Base-by-base conservation (phyloP, 1,139 yeast species). In the Protomyces inundatus region DNA sequence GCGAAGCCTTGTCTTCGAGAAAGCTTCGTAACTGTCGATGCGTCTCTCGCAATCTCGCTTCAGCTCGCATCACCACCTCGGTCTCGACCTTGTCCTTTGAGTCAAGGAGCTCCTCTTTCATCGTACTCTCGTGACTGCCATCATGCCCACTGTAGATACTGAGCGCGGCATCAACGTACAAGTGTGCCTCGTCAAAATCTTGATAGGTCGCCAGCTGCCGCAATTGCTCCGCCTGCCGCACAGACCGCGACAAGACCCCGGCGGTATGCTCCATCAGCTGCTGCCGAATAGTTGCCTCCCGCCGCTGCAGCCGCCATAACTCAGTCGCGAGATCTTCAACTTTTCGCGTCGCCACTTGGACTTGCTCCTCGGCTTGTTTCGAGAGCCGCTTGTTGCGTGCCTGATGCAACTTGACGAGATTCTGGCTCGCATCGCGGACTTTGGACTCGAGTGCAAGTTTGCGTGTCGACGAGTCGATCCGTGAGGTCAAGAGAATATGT, bases 321-420 rank as follows among this genome's bases (percentile, higher is more conserved):
- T 61, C 65, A 12, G 59, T 61, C 37, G 65, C 65, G n/a, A 61
- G 52, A 23, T 64, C 66, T 6, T 64, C 66, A n/a, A 64, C 64
- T 33, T 61, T 64, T 34, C 61, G 53, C 10, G 57, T 10, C 33
- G 66, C 59, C 36, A 30, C 54, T 39, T 57, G 64, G 1, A 61
- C 34, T 16, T 64, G 65, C 6, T 61, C 66, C 14, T 64, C 66
- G 30, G 61, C 65, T 39, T 58, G 61, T 42, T 45, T 52, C 32
- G 66, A 64, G 35, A 54, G 48, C 23, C 66, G 61, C 51, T 64
- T 64, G 50, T 56, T 54, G 57, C 46, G 52, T 32, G 54, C 50
- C 14, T 54, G 54, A 40, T 64, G 66, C 56, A 64, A 53, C 34
- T 56, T 55, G 50, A 55, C 63, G 33, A 64, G 60, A 10, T 59